Percentiles rank a stretch among this genome's conserved stretches.
These are phyloP conservation scores for Nitzschia sp. DNA, from an alignment of 108 stramenopile species.

Conservation along the genomic window DNA sequence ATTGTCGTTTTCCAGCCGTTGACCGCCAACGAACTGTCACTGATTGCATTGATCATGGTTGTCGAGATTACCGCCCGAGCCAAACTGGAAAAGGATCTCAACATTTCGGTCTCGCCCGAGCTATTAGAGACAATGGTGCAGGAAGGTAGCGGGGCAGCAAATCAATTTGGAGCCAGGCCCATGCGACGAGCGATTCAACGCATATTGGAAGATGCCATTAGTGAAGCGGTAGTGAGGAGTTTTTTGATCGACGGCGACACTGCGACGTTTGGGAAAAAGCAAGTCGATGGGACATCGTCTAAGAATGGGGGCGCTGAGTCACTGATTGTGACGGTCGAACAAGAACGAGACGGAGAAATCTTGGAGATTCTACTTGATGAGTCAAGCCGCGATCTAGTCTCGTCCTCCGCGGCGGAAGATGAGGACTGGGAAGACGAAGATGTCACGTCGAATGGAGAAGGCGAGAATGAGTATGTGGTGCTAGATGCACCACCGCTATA, in stretches of 20 bases:
- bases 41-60: slow-evolving; percentile 68
- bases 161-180: slow-evolving; percentile 71
- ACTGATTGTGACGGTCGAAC: neutral
- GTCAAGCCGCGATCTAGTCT: slow-evolving; percentile 1
- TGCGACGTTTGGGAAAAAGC: slow-evolving; percentile 49
- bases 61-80: slow-evolving; percentile 56
- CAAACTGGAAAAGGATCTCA: slow-evolving; percentile 42
- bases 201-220: slow-evolving; percentile 65
- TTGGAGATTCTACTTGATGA: slow-evolving; percentile 24
- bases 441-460: too few species aligned
- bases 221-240: slow-evolving; percentile 62
- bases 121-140: slow-evolving; percentile 45
- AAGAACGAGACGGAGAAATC: slow-evolving; percentile 10
- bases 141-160: slow-evolving; percentile 56
- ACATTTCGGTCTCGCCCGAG: slow-evolving; percentile 36
- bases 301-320: neutral
- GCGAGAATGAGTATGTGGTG: too few species aligned
- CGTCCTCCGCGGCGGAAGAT: neutral
- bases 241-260: slow-evolving; percentile 55
- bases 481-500: too few species aligned
- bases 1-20: slow-evolving; percentile 92
- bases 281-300: too few species aligned
- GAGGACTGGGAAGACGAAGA: neutral
- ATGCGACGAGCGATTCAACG: slow-evolving; percentile 67
- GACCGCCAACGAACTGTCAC: slow-evolving; percentile 70